A percentile compares a stretch with the other conserved stretches of the same genome.
Conservation (phyloP, 768 basidiomycete genomes). For the Hericium erinaceus region DNA sequence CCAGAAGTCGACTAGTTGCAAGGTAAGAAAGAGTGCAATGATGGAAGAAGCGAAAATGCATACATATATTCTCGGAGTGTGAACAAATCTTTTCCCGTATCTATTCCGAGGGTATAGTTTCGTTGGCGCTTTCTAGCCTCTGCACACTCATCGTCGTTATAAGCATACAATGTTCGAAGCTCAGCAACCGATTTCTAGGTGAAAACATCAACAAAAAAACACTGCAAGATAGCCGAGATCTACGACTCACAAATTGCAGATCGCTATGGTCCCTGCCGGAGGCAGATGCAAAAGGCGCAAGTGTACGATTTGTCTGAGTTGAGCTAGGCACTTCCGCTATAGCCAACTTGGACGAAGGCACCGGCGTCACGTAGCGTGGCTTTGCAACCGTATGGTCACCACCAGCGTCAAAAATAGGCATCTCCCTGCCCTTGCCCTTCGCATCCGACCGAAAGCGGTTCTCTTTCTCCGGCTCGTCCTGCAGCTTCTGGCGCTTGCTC, state of each 20-base stretch:
- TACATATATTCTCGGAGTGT: not conserved
- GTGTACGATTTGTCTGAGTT: not conserved
- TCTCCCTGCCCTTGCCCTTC: not conserved
- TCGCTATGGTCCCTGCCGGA: not conserved
- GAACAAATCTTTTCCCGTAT: not conserved
- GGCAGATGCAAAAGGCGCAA: not conserved
- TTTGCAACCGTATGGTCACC: not conserved
- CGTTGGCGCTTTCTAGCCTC: not conserved
- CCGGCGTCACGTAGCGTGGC: not conserved
- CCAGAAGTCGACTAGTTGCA: conserved; percentile 20
- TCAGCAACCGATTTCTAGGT: not conserved
- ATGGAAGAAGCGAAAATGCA: not conserved
- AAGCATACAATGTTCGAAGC: not conserved
- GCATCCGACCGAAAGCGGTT: not conserved
- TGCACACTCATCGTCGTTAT: not conserved
- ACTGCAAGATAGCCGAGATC: not conserved
- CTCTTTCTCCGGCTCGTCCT: not conserved
- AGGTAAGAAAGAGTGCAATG: not conserved
- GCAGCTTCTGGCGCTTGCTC: not conserved
- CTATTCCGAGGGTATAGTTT: not conserved
- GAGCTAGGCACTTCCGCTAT: not conserved
- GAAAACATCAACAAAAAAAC: not conserved
- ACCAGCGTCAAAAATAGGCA: not conserved
- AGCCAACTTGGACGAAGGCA: not conserved
- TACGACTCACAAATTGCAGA: not conserved